A percentile compares a stretch with the other conserved stretches of the same genome.
These are phyloP conservation scores for Pichia phayaonensis DNA, from an alignment of 805 yeast species.

Conservation along the genomic window DNA sequence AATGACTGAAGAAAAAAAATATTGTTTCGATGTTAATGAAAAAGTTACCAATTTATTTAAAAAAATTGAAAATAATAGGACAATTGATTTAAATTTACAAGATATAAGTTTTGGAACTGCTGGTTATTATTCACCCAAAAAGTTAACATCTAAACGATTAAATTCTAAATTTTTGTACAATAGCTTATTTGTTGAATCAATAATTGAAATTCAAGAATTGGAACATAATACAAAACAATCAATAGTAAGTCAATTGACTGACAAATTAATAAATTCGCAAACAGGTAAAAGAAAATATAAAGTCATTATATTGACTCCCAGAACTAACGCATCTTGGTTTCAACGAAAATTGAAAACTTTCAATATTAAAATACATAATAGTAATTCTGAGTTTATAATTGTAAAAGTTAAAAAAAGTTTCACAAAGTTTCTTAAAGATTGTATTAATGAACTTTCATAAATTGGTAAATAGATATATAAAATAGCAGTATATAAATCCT, in stretches of 20 bases:
- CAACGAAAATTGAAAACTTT: slow-evolving; percentile 1
- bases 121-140: background rate
- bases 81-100: background rate
- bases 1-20: background rate
- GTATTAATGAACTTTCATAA: background rate
- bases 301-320: slow-evolving; percentile 6
- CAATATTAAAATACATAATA: background rate
- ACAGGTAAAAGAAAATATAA: slow-evolving; percentile 1
- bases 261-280: background rate
- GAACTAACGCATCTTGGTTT: slow-evolving; percentile 7
- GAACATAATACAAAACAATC: background rate
- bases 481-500: slow-evolving; percentile 15
- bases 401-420: slow-evolving; percentile 1
- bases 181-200: background rate
- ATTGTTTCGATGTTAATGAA: background rate
- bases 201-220: background rate
- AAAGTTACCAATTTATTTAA: background rate
- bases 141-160: background rate
- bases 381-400: background rate
- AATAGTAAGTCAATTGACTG: background rate
- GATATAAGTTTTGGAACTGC: background rate
- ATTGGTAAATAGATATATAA: background rate
- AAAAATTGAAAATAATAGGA: background rate
- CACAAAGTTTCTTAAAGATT: background rate
- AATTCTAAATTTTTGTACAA: background rate